Evolutionary conservation across 2,329 filamentous ascomycete species (phyloP), one percentile per base, ranked within the genome.

Genomic region (Herpotrichia juniperi): DNA sequence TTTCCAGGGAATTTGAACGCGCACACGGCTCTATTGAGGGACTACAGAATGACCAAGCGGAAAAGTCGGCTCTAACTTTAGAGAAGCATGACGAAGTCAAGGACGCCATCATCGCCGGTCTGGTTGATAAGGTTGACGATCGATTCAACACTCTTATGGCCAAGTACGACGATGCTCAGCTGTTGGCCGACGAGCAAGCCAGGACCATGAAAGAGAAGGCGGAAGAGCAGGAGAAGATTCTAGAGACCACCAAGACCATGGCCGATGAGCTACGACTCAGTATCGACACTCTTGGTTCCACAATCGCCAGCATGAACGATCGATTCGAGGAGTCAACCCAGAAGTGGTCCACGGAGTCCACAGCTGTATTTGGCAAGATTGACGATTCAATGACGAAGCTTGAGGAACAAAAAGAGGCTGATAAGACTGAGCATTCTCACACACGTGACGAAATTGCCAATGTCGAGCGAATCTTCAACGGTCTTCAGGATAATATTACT

Each of bases 161-260:
- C 61, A 97, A 96, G 71, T 96, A 96, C 66, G 93, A 97, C 49
- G 91, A 94, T 54, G 87, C 93, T 57, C 89, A 96, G 66, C 77
- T 83, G 17, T 79, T 85, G 7, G 82, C 91, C 25, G 89, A 96
- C 39, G 87, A 90, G 42, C 89, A 89, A 62, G 83, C 87, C 43
- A 86, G 87, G 58, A 83, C 87, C 28, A 85, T 86, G 48, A 91
- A 93, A 62, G 87, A 89, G 58, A 87, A 89, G 51, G 86, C 90
- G 26, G 76, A 83, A 28, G 84, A 89, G 58, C 87, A 92, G 56
- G 85, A 93, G 52, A 87, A 89, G 49, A 85, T 91, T 4, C 79
- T 96, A 7, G 80, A 86, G 14, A 84, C 82, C 54, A 93, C 89
- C 22, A 96, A 92, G 74, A 81, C 84, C 4, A 84, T 96, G 47